Conservation (phyloP, 352 stramenopile genomes). For the Thraustotheca clavata region DNA sequence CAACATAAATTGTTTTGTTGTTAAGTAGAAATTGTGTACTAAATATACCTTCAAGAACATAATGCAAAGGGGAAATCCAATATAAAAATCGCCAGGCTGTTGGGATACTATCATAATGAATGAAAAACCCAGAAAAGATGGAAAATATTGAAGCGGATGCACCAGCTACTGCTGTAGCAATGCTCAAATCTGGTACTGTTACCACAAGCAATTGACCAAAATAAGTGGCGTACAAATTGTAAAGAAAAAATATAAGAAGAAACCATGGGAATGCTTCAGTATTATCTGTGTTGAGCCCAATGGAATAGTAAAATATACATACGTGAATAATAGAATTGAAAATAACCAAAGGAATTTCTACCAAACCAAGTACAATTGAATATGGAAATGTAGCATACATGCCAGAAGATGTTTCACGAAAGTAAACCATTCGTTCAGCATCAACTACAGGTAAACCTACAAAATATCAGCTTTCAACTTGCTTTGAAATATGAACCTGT, state of each 20-base stretch:
- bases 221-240: conserved; percentile 21
- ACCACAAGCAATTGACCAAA: conserved; percentile 9
- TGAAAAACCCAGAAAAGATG: conserved; percentile 22
- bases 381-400: conserved; percentile 19
- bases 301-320: conserved; percentile 18
- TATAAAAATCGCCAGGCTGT: conserved; percentile 10
- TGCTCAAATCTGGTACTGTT: conserved; percentile 3
- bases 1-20: neutral
- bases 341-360: conserved; percentile 21
- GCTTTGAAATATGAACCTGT: neutral
- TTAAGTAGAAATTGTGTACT: conserved; percentile 18
- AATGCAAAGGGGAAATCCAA: conserved; percentile 21
- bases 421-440: conserved; percentile 21
- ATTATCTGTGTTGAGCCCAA: conserved; percentile 8
- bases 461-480: neutral
- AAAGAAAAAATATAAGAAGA: conserved; percentile 18
- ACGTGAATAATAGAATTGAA: conserved; percentile 14
- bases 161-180: conserved; percentile 5
- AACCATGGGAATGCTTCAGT: conserved; percentile 15
- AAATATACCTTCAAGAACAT: conserved; percentile 21
- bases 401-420: conserved; percentile 9
- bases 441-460: conserved; percentile 15
- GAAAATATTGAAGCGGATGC: conserved; percentile 18
- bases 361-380: conserved; percentile 9
- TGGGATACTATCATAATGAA: conserved; percentile 18